phyloP scores from a whole-genome alignment of 805 yeast species.

The Cyberlindnera xylosilytica region DNA sequence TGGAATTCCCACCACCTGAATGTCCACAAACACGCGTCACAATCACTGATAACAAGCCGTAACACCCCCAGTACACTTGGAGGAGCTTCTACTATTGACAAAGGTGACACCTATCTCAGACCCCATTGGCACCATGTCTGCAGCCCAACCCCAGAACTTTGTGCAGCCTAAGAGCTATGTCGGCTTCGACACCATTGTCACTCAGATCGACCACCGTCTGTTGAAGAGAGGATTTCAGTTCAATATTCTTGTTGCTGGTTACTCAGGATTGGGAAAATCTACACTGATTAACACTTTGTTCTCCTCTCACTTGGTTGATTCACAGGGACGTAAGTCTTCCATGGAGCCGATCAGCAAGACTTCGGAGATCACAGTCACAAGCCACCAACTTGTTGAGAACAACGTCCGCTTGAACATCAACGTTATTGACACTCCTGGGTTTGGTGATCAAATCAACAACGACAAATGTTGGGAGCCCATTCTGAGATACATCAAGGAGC shows the following conservation, averaged over 20 bases:
- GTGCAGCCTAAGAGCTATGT: conserved; percentile 72
- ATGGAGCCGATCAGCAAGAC: conserved; percentile 80
- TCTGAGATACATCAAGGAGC: conserved; percentile 91
- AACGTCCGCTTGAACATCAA: conserved; percentile 83
- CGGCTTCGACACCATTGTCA: conserved; percentile 95
- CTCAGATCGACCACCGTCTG: conserved; percentile 89
- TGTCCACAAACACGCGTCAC: conserved; percentile 2
- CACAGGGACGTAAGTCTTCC: conserved; percentile 67
- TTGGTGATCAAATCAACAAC: conserved; percentile 94
- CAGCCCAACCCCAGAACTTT: conserved; percentile 9
- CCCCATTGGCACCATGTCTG: too few species aligned
- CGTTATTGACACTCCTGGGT: conserved; percentile 96
- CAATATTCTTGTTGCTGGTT: conserved; percentile 91
- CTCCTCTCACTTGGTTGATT: conserved; percentile 71
- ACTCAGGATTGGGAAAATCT: conserved; percentile 91
- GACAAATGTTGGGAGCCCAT: conserved; percentile 97
- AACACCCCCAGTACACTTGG: too few species aligned
- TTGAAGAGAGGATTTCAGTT: conserved; percentile 92
- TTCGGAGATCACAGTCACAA: conserved; percentile 71
- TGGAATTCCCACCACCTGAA: conserved; percentile 16
- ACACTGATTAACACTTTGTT: conserved; percentile 89
- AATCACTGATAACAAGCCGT: too few species aligned
- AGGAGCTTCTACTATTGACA: too few species aligned
- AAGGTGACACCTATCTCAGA: too few species aligned
- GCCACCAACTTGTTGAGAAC: conserved; percentile 76